Evolutionary conservation across 345 rosid species (phyloP), one percentile per base, ranked within the genome.

Genomic region (Limnanthes douglasii): DNA sequence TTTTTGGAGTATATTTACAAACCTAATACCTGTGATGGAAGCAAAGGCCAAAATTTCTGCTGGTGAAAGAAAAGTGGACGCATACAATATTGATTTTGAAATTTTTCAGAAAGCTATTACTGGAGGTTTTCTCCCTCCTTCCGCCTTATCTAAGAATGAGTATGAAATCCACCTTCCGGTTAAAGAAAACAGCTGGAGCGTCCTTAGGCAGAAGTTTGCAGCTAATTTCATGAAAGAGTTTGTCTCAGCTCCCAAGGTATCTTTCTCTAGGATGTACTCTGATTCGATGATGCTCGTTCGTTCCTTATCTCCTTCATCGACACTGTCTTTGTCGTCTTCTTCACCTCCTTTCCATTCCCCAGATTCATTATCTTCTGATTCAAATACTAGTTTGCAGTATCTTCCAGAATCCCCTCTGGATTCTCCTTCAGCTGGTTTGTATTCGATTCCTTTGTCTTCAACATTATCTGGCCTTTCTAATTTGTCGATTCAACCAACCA

Each of bases 181-280:
- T 5, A 69, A 88, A 73, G 99, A 92, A 66, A 81, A 82, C 64
- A 65, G 83, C 56, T 92, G 99, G 99, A 92, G 86, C 41, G 54
- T 60, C 21, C 48, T 92, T 28, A 78, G 85, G 64, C 69, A 76
- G 40, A 92, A 85, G 55, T 85, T 78, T 64, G 94, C 94, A 21
- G 59, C 81, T 18, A 44, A 44, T 41, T 60, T 62, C 41, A 64
- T 72, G 78, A 79, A 69, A 65, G 57, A 54, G 35, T 67, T 69
- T 43, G 71, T 81, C 72, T 75, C 69, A 9, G 83, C 65, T 18
- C 85, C 94, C 21, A 81, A 69, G 60, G 48, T 68, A 12, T 60
- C 58, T 18, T 76, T 92, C 39, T 64, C 96, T 19, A 70, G 99
- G 48, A 74, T 81, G 21, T 81, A 81, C 55, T 92, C 99, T 21